Evolutionary conservation across 768 basidiomycete genomes (phyloP).

Genomic region (Boletales sp.): DNA sequence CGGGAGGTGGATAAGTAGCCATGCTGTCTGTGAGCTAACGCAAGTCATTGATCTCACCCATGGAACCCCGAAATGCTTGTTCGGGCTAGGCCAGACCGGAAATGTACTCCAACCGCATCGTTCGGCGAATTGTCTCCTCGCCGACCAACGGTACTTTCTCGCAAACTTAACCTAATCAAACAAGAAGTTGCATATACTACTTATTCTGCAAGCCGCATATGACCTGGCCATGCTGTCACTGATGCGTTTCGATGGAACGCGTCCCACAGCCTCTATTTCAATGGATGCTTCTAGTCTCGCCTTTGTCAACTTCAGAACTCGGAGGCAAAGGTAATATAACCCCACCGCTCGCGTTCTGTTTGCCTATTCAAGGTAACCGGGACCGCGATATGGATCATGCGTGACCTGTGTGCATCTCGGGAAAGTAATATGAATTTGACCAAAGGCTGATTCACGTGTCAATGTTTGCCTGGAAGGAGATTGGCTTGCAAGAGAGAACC

Average conservation of each 20-base stretch:
- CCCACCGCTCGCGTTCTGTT: slow-evolving; percentile 15
- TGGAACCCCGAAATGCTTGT: too few relatives aligned
- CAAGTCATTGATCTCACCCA: too few relatives aligned
- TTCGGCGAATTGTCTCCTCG: too few relatives aligned
- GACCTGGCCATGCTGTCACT: slow-evolving; percentile 19
- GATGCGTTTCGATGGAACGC: slow-evolving; percentile 25
- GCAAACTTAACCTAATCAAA: too few relatives aligned
- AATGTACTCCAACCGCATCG: too few relatives aligned
- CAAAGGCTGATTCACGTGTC: neutral
- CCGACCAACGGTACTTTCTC: too few relatives aligned
- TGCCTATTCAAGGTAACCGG: slow-evolving; percentile 5
- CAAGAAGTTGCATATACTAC: too few relatives aligned
- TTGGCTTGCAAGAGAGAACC: slow-evolving; percentile 33
- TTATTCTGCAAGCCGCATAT: slow-evolving; percentile 3
- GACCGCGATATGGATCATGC: slow-evolving; percentile 5
- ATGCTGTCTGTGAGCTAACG: too few relatives aligned
- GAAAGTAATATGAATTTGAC: slow-evolving; percentile 12
- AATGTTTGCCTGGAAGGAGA: slow-evolving; percentile 31
- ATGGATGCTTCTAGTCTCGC: slow-evolving; percentile 30
- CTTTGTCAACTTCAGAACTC: slow-evolving; percentile 32
- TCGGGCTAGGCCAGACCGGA: too few relatives aligned
- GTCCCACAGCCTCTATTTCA: slow-evolving; percentile 29
- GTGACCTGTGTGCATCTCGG: slow-evolving; percentile 27
- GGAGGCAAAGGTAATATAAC: slow-evolving; percentile 34
- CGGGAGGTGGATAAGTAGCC: too few relatives aligned